Evolutionary conservation across 2,329 filamentous ascomycete species (phyloP), one percentile per base, ranked within the genome.

Genomic region (Passalora sequoiae): DNA sequence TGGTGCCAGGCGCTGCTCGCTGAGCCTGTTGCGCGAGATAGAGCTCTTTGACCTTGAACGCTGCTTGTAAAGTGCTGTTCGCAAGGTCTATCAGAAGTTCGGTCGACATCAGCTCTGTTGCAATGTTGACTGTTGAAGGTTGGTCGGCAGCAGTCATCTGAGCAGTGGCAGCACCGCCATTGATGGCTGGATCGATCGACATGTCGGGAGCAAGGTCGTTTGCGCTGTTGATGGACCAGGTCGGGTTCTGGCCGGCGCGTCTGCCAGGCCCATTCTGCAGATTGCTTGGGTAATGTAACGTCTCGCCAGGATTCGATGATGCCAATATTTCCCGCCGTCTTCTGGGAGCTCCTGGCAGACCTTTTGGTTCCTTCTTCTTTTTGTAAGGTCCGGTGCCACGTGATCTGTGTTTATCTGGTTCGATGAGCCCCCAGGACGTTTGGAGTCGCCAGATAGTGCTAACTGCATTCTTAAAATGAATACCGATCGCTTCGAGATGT

Each of bases 81-180:
- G 56, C 56, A 3, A 59, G 47, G 19, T 59, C 56, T 8, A 57
- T 50, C 12, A 59, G 44, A 30, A 59, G 41, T 38, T 59, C 54
- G 2, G 55, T 53, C 4, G 51, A 55, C 56, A 59, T 59, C 38
- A 59, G 38, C 13, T 58, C 49, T 24, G 50, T 43, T 22, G 54
- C 49, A 8, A 46, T 16, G 27, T 43, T 40, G 27, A 54, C 43
- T 12, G 43, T 27, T 13, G 46, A 37, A 17, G 39, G 27, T 7
- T 43, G 36, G 5, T 16, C 20, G 21, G 27, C 22, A 5, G 30
- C 17, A 16, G 38, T 28, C 35, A 39, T 36, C n/a, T n/a, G n/a
- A n/a, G n/a, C n/a, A n/a, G n/a, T n/a, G n/a, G n/a, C n/a, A n/a
- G n/a, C n/a, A 7, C 20, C 8, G 20, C 20, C 20, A 20, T 36